Base-by-base conservation (phyloP, 768 basidiomycete genomes). In the Hericium coralloides region DNA sequence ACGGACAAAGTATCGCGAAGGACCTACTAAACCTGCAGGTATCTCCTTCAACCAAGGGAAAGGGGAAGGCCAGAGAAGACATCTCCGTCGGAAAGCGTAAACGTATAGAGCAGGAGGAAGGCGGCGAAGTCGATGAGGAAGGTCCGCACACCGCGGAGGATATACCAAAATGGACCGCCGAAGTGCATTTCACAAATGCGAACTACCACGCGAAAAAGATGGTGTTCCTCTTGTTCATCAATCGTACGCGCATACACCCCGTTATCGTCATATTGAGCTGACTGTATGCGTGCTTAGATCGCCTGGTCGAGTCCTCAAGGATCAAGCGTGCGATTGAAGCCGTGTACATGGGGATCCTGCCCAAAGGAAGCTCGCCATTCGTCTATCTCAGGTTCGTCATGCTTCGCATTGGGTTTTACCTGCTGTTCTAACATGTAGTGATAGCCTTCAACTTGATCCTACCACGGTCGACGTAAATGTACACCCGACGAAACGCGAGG, bases 401-500 rank as follows among this genome's bases (percentile, higher is more conserved):
- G 2, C 25, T 50, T 23, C 12, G 22, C 12, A 25, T 38, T 12
- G 14, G 12, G 5, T 12, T 58, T 10, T 22, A 4, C 38, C 20
- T n/a, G 22, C 31, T 5, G 31, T 12, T 14, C 48, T 36, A 17
- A 39, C 52, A 14, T 36, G 43, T 25, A 48, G 56, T 12, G 25
- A 10, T 58, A 95, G 94, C 63, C 69, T 98, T 45, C 76, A 84
- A 43, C 85, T 98, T 63, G 86, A 93, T 59, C 92, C 94, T 0
- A 79, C 83, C 31, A 84, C 88, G 23, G 87, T 99, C 17, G 97
- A 99, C 64, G 95, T 98, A 55, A 99, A 99, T 64, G 93, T 98
- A 8, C 95, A 98, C 67, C 97, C 95, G 0, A 98, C 97, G 2
- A 99, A 99, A 68, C 87, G 89, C 48, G 95, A 98, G 68, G 93